Conservation (phyloP, 2,329 filamentous ascomycete species). For the Escovopsis sp. region DNA sequence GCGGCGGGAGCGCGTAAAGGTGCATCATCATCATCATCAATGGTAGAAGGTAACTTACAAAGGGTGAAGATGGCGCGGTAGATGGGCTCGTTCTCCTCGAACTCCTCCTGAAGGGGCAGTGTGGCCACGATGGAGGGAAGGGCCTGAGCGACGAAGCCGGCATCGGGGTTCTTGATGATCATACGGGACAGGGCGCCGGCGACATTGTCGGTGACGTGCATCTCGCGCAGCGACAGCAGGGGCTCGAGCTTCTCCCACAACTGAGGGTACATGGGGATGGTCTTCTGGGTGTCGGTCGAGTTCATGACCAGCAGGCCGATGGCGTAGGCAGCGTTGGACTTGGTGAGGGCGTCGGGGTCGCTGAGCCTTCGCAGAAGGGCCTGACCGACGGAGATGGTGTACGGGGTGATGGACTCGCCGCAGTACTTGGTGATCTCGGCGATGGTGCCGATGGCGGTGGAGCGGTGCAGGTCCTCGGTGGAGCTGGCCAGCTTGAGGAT, state of each 20-base stretch:
- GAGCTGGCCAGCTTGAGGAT: constrained; percentile 79
- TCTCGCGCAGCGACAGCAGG: constrained; percentile 61
- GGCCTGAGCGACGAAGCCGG: constrained; percentile 66
- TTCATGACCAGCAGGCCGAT: constrained; percentile 72
- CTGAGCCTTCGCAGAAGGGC: constrained; percentile 73
- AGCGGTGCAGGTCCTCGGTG: constrained; percentile 74
- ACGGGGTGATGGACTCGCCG: constrained; percentile 65
- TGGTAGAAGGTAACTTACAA: constrained; percentile 38
- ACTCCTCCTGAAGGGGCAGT: constrained; percentile 84
- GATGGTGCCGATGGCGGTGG: constrained; percentile 78
- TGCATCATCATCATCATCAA: background rate
- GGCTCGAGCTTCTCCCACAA: constrained; percentile 81
- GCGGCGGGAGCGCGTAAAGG: too few relatives aligned
- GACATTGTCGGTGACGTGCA: constrained; percentile 81
- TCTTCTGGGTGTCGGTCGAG: constrained; percentile 54
- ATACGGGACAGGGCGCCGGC: constrained; percentile 83
- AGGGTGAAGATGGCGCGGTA: constrained; percentile 82
- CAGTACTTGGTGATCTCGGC: constrained; percentile 83
- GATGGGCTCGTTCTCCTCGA: constrained; percentile 88
- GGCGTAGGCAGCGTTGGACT: constrained; percentile 90
- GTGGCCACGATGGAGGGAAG: constrained; percentile 66
- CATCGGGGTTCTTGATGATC: constrained; percentile 78
- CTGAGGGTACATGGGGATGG: constrained; percentile 60
- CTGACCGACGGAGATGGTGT: constrained; percentile 62
- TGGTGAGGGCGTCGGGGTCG: constrained; percentile 82